Conservation (phyloP, 1,284 basidiomycete genomes). For the Retiboletus flavoniger region DNA sequence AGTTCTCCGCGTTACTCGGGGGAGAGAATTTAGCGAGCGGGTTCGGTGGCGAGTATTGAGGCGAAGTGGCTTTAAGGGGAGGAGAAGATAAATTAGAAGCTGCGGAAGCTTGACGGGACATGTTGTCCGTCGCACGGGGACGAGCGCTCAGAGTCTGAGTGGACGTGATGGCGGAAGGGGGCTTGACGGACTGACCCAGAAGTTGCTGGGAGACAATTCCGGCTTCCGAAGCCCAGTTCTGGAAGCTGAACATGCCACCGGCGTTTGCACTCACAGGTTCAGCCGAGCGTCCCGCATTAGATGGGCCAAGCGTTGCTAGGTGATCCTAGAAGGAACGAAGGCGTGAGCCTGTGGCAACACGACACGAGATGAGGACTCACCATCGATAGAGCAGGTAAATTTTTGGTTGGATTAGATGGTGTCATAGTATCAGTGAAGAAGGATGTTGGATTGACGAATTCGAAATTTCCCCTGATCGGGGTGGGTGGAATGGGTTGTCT, state of each 20-base stretch:
- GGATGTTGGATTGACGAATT: conserved; percentile 31
- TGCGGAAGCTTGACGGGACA: conserved; percentile 31
- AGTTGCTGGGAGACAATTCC: conserved; percentile 25
- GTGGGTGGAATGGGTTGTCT: conserved; percentile 25
- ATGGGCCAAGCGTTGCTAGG: conserved; percentile 28
- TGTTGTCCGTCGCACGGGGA: conserved; percentile 30
- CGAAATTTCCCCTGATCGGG: conserved; percentile 24
- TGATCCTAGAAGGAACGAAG: conserved; percentile 23
- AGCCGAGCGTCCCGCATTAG: conserved; percentile 23
- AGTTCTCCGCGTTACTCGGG: conserved; percentile 17
- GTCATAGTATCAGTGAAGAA: conserved; percentile 22
- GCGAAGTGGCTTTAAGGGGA: conserved; percentile 22
- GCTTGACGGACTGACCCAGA: conserved; percentile 15
- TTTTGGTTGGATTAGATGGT: conserved; percentile 28
- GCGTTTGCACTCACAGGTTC: conserved; percentile 17
- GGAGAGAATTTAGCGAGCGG: conserved; percentile 29
- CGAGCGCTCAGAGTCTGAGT: conserved; percentile 18
- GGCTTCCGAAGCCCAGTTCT: conserved; percentile 34
- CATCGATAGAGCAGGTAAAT: conserved; percentile 34
- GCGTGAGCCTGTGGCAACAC: conserved; percentile 9
- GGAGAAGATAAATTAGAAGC: conserved; percentile 27
- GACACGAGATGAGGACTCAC: conserved; percentile 14
- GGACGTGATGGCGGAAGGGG: conserved; percentile 1
- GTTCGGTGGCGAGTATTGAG: conserved; percentile 28
- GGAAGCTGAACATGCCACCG: conserved; percentile 24